These are phyloP conservation scores for Fusarium oligoseptatum DNA, from an alignment of 2,329 filamentous ascomycete species.

Conservation along the genomic window DNA sequence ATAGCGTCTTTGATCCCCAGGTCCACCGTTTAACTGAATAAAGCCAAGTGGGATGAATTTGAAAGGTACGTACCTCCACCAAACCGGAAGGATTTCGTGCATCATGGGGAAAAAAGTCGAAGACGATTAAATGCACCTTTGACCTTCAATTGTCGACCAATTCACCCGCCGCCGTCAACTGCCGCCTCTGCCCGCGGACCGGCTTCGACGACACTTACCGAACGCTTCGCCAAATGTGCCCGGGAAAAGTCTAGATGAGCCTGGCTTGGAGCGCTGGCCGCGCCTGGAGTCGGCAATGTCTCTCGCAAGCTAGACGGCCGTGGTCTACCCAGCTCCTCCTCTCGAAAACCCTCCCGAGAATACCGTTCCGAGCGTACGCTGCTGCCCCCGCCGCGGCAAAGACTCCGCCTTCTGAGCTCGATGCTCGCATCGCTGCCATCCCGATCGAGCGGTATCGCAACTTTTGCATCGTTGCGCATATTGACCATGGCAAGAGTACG, in stretches of 20 bases:
- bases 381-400: conserved; percentile 40
- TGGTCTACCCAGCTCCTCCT: conserved; percentile 25
- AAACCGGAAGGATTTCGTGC: conserved; percentile 26
- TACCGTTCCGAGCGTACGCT: conserved; percentile 19
- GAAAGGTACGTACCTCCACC: conserved; percentile 34
- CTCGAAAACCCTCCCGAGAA: conserved; percentile 1
- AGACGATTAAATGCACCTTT: conserved; percentile 12
- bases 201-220: not conserved
- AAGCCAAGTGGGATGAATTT: conserved; percentile 2
- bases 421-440: conserved; percentile 75
- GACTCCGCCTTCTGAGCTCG: conserved; percentile 51
- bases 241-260: conserved; percentile 50
- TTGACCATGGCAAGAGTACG: conserved; percentile 98
- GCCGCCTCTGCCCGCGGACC: conserved; percentile 16
- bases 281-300: conserved; percentile 55
- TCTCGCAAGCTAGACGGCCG: conserved; percentile 38
- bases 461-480: conserved; percentile 98
- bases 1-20: not conserved
- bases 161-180: conserved; percentile 10
- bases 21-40: not conserved
- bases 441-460: conserved; percentile 88
- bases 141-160: conserved; percentile 9
- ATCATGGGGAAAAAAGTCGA: conserved; percentile 34
- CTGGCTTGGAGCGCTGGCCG: conserved; percentile 54
- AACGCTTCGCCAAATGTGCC: conserved; percentile 39